Percentiles rank a stretch among this genome's conserved stretches.
phyloP scores from a whole-genome alignment of 192 early-diverging fungal species.

The Phycomyces blakesleeanus region DNA sequence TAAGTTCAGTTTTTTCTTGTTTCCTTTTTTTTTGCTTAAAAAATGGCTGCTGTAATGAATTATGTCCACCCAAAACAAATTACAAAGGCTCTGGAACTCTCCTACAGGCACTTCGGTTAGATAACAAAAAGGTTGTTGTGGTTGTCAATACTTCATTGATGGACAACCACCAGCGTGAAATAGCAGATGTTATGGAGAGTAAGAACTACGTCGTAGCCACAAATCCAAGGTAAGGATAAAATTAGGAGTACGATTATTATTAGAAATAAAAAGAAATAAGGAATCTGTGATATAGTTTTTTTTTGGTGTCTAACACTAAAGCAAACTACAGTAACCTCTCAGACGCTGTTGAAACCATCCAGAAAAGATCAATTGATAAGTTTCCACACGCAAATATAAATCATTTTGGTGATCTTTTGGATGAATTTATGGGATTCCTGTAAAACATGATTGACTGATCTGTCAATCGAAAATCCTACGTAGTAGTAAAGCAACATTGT shows the following conservation, averaged over 20 bases:
- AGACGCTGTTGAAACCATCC: slow-evolving; percentile 13
- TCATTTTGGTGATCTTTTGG: slow-evolving; percentile 35
- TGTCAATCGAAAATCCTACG: background rate
- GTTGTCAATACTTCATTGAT: slow-evolving; percentile 76
- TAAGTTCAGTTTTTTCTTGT: slow-evolving; percentile 13
- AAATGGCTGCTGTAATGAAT: background rate
- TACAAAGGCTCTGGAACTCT: slow-evolving; percentile 79
- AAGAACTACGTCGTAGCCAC: slow-evolving; percentile 52
- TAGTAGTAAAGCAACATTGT: too few relatives aligned
- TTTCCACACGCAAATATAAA: slow-evolving; percentile 35
- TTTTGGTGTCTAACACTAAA: background rate
- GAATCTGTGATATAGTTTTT: background rate
- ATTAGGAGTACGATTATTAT: too few relatives aligned
- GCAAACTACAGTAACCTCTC: slow-evolving; percentile 22
- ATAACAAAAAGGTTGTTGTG: slow-evolving; percentile 59
- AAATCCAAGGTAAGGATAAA: slow-evolving; percentile 32
- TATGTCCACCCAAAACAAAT: too few relatives aligned
- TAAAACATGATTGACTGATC: background rate
- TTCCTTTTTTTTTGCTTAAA: background rate
- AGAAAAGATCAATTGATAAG: slow-evolving; percentile 16
- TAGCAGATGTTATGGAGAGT: slow-evolving; percentile 63
- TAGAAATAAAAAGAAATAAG: too few relatives aligned
- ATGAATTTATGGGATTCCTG: slow-evolving; percentile 28
- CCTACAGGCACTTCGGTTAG: slow-evolving; percentile 66
- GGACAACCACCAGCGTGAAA: slow-evolving; percentile 87